Base-by-base conservation (phyloP, 495 filamentous ascomycete genomes). In the Paragyromitra xinjiangensis region DNA sequence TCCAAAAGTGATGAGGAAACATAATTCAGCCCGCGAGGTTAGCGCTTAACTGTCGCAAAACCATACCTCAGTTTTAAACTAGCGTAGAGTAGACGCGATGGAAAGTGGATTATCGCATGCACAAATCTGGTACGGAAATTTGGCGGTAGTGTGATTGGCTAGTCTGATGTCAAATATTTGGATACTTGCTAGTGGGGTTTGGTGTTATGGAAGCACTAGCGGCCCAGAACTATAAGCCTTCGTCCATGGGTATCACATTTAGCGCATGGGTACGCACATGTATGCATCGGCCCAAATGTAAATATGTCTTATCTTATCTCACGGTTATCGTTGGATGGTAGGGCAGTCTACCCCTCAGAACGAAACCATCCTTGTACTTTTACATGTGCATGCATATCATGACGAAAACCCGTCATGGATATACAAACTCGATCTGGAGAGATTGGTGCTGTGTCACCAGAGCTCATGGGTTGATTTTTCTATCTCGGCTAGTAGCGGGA, bases 271-370 rank as follows among this genome's bases (percentile, higher is more conserved):
- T 66, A 34, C 50, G 58, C 26, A 19, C 64, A 69, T 73, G 45
- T 44, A 48, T 75, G 64, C 64, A 53, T 58, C 51, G 67, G 73
- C 26, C 73, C 48, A 34, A 73, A 76, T 72, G 44, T 39, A 76
- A 76, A 76, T 70, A 7, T 73, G 61, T 58, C 68, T 65, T 71
- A 76, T 75, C 73, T 75, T 75, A 75, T 75, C 73, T 75, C 45
- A 19, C 50, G 48, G 72, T 63, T 51, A 63, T 62, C 55, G 68
- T 61, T 71, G 56, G 42, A n/a, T 40, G 29, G 40, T 56, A 22
- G 19, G 19, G 19, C 19, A 22, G 19, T 22, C 19, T 22, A 65
- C 59, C 70, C 61, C 70, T 63, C 72, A 70, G 63, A 44, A 53
- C 39, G 45, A 53, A 51, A 44, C 24, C 29, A 75, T 75, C 73